These are phyloP conservation scores for Malus orientalis DNA, from an alignment of 306 rosid genomes.

Conservation along the genomic window DNA sequence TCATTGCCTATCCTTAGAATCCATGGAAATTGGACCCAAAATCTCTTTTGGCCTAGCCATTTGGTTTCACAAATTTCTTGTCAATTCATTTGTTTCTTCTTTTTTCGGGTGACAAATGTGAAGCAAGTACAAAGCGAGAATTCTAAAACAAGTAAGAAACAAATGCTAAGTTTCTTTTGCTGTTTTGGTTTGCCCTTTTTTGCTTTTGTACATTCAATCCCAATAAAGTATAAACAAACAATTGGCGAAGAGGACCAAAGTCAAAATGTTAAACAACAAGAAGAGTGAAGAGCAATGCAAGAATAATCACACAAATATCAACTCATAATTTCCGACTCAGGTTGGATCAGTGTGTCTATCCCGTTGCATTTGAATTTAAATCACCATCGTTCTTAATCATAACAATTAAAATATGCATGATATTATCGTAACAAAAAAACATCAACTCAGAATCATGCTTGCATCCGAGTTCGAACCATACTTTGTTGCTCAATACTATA, in stretches of 20 bases:
- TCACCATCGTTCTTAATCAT: background rate
- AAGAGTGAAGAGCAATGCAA: background rate
- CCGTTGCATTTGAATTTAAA: background rate
- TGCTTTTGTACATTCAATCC: background rate
- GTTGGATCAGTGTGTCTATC: background rate
- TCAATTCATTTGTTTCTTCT: conserved; percentile 8
- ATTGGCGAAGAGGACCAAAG: background rate
- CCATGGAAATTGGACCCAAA: background rate
- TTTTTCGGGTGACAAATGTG: conserved; percentile 23
- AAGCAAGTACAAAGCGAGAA: conserved; percentile 21
- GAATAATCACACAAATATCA: background rate
- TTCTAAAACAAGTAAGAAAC: conserved; percentile 16
- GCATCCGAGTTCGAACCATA: background rate
- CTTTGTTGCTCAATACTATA: background rate
- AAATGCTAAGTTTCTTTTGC: background rate
- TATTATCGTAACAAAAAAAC: too few species aligned
- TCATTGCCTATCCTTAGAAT: conserved; percentile 4
- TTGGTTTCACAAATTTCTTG: conserved; percentile 2
- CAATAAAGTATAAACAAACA: background rate
- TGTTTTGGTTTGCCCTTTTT: background rate
- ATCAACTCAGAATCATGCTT: background rate
- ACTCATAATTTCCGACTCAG: background rate
- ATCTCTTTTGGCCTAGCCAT: background rate
- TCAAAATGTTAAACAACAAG: background rate
- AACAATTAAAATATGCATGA: too few species aligned